These are phyloP conservation scores for Citrus trifoliata DNA, from an alignment of 345 rosid species.

Conservation along the genomic window DNA sequence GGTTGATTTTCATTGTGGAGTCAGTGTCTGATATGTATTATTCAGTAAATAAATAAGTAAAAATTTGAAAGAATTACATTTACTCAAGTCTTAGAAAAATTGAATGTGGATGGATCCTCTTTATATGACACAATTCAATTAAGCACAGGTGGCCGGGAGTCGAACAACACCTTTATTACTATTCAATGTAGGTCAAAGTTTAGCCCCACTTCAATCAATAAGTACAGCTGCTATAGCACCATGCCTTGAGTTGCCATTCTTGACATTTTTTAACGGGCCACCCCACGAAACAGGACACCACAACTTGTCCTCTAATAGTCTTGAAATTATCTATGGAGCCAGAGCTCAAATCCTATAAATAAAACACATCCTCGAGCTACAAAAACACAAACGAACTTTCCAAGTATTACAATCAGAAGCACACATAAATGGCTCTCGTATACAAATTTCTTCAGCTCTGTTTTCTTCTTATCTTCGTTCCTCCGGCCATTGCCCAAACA, in stretches of 20 bases:
- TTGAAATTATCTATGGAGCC: background rate
- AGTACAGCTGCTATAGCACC: background rate
- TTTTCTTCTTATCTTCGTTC: background rate
- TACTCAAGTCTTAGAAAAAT: no score
- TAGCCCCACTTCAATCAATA: background rate
- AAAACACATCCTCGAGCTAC: background rate
- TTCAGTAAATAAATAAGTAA: no score
- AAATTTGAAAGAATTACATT: no score
- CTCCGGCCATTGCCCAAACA: conserved; percentile 5
- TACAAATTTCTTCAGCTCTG: background rate
- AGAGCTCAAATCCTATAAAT: background rate
- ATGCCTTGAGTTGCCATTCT: background rate
- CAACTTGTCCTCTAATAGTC: background rate
- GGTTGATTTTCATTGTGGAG: no score
- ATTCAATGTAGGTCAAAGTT: background rate
- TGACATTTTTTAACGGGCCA: background rate
- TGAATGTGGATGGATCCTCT: background rate
- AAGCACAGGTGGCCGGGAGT: background rate
- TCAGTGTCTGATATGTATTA: no score
- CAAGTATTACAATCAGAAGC: background rate
- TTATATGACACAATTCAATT: background rate
- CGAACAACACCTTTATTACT: background rate
- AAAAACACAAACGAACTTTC: no score
- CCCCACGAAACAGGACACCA: background rate
- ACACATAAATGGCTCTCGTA: background rate